Evolutionary conservation across 164 flowering plant genomes (phyloP).

Genomic region (Nymphaea colorata): DNA sequence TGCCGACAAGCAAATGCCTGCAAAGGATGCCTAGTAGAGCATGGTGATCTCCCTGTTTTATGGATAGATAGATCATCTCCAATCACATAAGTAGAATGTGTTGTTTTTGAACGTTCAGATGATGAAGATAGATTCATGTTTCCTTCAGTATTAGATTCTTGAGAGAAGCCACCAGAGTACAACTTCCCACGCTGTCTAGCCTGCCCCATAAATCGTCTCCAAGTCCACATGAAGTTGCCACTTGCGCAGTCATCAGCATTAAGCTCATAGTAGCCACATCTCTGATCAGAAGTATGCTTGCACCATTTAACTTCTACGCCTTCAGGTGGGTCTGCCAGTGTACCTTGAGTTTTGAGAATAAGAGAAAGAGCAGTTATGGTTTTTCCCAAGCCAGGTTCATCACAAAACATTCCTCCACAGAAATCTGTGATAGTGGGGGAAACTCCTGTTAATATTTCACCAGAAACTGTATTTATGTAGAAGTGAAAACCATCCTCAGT

Average conservation of each 20-base stretch:
- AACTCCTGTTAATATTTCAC: constrained; percentile 48
- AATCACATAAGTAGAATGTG: background rate
- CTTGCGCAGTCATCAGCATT: constrained; percentile 14
- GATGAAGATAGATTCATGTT: constrained; percentile 7
- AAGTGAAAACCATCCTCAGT: constrained; percentile 73
- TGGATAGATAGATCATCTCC: background rate
- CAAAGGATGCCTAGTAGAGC: constrained; percentile 11
- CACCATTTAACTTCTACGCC: constrained; percentile 65
- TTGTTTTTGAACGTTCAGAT: constrained; percentile 19
- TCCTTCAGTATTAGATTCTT: constrained; percentile 4
- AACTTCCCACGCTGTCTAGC: constrained; percentile 31
- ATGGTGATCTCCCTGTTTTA: constrained; percentile 11
- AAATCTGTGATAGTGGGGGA: constrained; percentile 73
- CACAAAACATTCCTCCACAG: constrained; percentile 95
- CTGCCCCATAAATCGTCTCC: constrained; percentile 22
- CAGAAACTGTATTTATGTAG: constrained; percentile 55
- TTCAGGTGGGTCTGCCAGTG: constrained; percentile 67
- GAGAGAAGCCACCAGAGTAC: constrained; percentile 20
- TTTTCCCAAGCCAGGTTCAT: constrained; percentile 98
- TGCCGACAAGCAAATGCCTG: constrained; percentile 17
- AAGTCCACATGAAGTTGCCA: constrained; percentile 12
- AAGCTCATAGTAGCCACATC: constrained; percentile 86
- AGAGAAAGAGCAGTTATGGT: constrained; percentile 89
- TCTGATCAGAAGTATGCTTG: constrained; percentile 38
- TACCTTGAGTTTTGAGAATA: constrained; percentile 84